A percentile compares a stretch with the other conserved stretches of the same genome.
phyloP scores from a whole-genome alignment of 73 alveolate genomes.

The Uronychia setigera region DNA sequence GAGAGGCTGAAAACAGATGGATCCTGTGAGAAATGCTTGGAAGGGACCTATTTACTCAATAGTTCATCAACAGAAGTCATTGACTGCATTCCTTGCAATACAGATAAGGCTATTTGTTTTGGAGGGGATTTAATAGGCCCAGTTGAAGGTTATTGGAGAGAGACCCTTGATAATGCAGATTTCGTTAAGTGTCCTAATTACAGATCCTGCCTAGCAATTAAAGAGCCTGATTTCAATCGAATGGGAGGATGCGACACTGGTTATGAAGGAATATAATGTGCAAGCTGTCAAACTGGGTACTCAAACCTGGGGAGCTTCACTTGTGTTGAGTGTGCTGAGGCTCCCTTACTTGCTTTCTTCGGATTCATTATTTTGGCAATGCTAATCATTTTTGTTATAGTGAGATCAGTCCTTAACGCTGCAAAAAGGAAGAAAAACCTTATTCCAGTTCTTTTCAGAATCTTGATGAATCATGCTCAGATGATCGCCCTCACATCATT shows the following conservation, averaged over 20 bases:
- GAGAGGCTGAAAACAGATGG: too few species aligned
- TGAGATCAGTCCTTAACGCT: neutral
- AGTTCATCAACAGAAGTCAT: neutral
- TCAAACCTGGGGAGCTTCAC: neutral
- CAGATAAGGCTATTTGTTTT: neutral
- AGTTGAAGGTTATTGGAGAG: neutral
- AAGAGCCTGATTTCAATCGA: too few species aligned
- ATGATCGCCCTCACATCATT: neutral
- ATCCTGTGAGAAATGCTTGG: too few species aligned
- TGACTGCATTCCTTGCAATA: neutral
- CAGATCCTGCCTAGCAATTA: too few species aligned
- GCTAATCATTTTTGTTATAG: neutral
- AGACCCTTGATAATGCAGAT: neutral
- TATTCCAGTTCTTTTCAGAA: neutral
- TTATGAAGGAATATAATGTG: neutral
- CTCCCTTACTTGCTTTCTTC: neutral
- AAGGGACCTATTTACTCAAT: neutral
- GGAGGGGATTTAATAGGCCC: neutral
- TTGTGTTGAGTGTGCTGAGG: neutral
- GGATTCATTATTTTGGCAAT: neutral
- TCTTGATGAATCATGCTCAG: neutral
- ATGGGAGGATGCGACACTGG: neutral
- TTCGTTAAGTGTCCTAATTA: neutral
- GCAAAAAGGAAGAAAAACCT: neutral
- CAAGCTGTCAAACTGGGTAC: neutral